Evolutionary conservation across 1,284 basidiomycete genomes (phyloP).

Genomic region (Athelia sp.): DNA sequence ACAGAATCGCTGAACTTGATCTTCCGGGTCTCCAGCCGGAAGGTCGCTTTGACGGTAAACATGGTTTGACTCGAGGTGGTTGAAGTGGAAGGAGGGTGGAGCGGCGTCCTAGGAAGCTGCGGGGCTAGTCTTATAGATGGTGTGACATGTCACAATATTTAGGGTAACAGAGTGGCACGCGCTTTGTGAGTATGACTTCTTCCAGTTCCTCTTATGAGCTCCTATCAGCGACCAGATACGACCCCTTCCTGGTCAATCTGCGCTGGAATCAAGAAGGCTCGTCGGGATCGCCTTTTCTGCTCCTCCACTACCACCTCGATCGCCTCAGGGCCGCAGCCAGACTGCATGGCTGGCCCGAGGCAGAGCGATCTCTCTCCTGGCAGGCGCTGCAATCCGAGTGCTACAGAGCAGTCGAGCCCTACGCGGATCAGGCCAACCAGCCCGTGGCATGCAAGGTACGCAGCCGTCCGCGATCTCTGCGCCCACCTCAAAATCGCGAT

Average conservation of each 20-base stretch:
- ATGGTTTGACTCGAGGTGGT: constrained; percentile 24
- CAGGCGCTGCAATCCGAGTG: constrained; percentile 35
- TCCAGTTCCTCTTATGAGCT: constrained; percentile 28
- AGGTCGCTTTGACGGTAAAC: constrained; percentile 54
- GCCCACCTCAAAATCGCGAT: not conserved
- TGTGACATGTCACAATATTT: not conserved
- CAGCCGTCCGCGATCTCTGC: not conserved
- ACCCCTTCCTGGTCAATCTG: constrained; percentile 37
- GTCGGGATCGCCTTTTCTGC: constrained; percentile 43
- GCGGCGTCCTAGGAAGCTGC: constrained; percentile 3
- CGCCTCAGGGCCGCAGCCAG: constrained; percentile 47
- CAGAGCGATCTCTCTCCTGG: constrained; percentile 30
- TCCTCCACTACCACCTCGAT: constrained; percentile 54
- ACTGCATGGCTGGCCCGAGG: constrained; percentile 44
- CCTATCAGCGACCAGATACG: constrained; percentile 54
- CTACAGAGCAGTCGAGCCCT: constrained; percentile 32
- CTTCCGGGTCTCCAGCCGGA: constrained; percentile 44
- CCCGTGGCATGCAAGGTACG: constrained; percentile 31
- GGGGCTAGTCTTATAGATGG: not conserved
- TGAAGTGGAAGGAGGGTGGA: constrained; percentile 16
- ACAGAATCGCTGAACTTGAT: constrained; percentile 34
- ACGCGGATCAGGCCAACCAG: constrained; percentile 15
- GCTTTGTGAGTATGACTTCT: not conserved
- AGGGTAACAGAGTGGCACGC: too few relatives aligned
- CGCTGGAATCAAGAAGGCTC: constrained; percentile 56